Base-by-base conservation (phyloP, 441 rosid genomes). In the Aquilaria agallochum region DNA sequence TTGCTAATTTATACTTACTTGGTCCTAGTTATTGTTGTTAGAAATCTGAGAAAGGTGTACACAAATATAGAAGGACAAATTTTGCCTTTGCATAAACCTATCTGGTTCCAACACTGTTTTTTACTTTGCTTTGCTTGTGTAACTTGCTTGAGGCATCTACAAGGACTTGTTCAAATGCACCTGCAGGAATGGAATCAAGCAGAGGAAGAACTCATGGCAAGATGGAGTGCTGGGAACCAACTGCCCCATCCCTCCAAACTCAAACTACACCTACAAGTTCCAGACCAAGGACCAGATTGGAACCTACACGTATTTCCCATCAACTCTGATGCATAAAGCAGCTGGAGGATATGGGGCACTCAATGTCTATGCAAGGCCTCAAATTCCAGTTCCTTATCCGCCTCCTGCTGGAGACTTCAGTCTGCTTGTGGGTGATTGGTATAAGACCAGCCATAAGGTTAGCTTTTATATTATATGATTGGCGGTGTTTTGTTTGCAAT, bases 201-300 rank as follows among this genome's bases (percentile, higher is more conserved):
- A 93, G 67, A 85, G 98, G 86, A 93, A 90, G 80, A 86, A 90
- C 76, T 93, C 98, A 47, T 93, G 98, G 98, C 96, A 93, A 78
- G 98, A 93, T 64, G 98, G 97, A 20, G 97, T 93, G 0, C 59
- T 82, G 50, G 98, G 98, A 31, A 93, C 98, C 62, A 93, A 88
- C 67, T 93, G 98, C 64, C 96, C 98, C 50, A 82, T 93, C 69
- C 89, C 74, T 68, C 89, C 96, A 33, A 87, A 88, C 78, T 66
- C 95, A 6, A 93, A 93, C 85, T 93, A 72, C 73, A 90, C 95
- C 47, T 90, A 90, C 74, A 87, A 73, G 53, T 90, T 93, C 66
- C 97, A 93, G 66, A 70, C 91, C 72, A 90, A 93, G 81, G 97
- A 93, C 74, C 98, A 93, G 76, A 93, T 93, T 60, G 97, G 98